Conservation (phyloP, 441 rosid species). For the Rhodomyrtus psidioides region DNA sequence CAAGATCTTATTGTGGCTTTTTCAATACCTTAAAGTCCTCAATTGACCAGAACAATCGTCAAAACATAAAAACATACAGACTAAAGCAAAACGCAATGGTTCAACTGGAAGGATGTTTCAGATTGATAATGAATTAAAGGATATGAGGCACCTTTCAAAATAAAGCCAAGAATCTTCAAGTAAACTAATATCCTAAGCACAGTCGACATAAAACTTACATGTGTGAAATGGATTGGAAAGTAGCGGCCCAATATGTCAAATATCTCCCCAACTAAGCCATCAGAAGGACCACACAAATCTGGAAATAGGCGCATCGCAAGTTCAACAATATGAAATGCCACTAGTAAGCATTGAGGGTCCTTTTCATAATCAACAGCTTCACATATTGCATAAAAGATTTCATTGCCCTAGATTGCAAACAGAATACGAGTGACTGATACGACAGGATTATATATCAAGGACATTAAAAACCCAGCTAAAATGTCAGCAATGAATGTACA, state of each 20-base stretch:
- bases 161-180: background rate
- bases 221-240: slow-evolving; percentile 91
- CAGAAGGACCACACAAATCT: slow-evolving; percentile 57
- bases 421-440: slow-evolving; percentile 8
- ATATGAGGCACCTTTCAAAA: background rate
- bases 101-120: background rate
- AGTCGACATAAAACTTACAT: slow-evolving; percentile 39
- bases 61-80: background rate
- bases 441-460: background rate
- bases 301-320: slow-evolving; percentile 53
- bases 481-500: background rate
- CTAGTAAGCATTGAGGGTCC: slow-evolving; percentile 83
- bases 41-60: background rate
- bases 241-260: slow-evolving; percentile 66
- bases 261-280: slow-evolving; percentile 44
- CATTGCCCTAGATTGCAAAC: slow-evolving; percentile 41
- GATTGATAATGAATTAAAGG: background rate
- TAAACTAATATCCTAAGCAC: background rate
- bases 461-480: background rate
- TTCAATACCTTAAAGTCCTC: background rate
- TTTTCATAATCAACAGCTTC: slow-evolving; percentile 87
- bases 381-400: slow-evolving; percentile 50
- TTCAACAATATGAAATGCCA: slow-evolving; percentile 74
- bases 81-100: background rate
- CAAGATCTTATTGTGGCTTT: background rate